A percentile compares a stretch with the other conserved stretches of the same genome.
These are phyloP conservation scores for Hericium erinaceus DNA, from an alignment of 768 basidiomycete species.

Conservation along the genomic window DNA sequence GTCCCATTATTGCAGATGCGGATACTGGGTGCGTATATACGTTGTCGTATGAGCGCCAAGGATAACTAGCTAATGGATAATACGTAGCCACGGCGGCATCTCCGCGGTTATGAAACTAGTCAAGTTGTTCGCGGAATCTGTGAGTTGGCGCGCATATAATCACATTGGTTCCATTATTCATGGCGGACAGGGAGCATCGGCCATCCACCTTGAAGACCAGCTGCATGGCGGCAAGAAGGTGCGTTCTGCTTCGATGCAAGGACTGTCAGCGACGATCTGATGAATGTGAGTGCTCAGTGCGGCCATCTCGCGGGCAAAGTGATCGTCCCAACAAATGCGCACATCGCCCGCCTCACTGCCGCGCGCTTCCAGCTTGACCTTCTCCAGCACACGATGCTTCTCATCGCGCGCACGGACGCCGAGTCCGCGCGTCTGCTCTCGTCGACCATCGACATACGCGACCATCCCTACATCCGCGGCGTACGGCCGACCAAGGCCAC, in stretches of 20 bases:
- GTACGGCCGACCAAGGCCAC: constrained; percentile 35
- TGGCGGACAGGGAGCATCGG: constrained; percentile 66
- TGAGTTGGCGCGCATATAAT: constrained; percentile 21
- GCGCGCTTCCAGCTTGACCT: constrained; percentile 88
- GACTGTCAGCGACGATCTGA: background rate
- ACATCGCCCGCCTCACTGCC: constrained; percentile 75
- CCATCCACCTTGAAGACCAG: constrained; percentile 90
- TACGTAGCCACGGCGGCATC: constrained; percentile 78
- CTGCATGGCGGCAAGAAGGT: constrained; percentile 91
- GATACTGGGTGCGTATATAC: constrained; percentile 72
- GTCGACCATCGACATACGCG: constrained; percentile 70
- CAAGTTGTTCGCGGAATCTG: constrained; percentile 91
- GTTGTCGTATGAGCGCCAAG: background rate
- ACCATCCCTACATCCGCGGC: constrained; percentile 72
- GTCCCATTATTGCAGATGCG: constrained; percentile 90
- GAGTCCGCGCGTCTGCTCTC: constrained; percentile 81
- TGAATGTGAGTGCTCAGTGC: constrained; percentile 33
- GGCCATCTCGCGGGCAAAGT: constrained; percentile 91
- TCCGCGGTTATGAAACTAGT: constrained; percentile 91
- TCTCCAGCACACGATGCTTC: constrained; percentile 76
- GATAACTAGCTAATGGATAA: background rate
- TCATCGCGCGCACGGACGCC: constrained; percentile 89
- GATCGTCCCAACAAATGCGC: constrained; percentile 82
- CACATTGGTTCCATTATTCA: background rate
- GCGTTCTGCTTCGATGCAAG: background rate